Conservation (phyloP, 2,329 filamentous ascomycete species). For the Neonectria neomacrospora region DNA sequence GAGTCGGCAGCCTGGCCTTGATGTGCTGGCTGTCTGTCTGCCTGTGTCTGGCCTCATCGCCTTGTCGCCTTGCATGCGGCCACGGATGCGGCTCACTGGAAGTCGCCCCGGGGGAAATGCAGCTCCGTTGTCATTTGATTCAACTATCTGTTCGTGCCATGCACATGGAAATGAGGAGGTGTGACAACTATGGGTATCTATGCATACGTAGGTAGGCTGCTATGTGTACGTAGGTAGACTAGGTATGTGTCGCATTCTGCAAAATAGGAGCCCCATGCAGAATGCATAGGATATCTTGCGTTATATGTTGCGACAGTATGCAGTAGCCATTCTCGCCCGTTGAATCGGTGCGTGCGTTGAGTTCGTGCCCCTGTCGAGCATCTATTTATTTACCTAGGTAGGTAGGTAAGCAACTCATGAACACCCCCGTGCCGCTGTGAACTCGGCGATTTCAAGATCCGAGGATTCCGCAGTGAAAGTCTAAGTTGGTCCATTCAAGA, state of each 20-base stretch:
- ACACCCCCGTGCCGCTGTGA: not conserved
- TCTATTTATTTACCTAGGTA: not conserved
- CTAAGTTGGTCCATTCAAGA: not conserved
- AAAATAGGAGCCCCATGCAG: no score
- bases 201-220: no score
- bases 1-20: not conserved
- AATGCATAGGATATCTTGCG: no score
- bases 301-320: no score
- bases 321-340: not conserved
- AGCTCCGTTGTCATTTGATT: not conserved
- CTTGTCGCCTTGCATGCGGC: constrained; percentile 4
- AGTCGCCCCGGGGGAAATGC: not conserved
- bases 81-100: not conserved
- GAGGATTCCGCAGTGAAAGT: not conserved
- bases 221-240: not conserved
- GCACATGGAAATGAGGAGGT: not conserved
- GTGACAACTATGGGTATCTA: not conserved
- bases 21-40: constrained; percentile 2
- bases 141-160: not conserved
- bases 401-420: no score
- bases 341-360: not conserved
- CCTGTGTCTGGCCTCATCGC: constrained; percentile 8
- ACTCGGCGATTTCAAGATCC: not conserved
- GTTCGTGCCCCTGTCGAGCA: not conserved
- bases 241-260: no score